These are phyloP conservation scores for Papilionanthe hybrid DNA, from an alignment of 116 monocot species.

Conservation along the genomic window DNA sequence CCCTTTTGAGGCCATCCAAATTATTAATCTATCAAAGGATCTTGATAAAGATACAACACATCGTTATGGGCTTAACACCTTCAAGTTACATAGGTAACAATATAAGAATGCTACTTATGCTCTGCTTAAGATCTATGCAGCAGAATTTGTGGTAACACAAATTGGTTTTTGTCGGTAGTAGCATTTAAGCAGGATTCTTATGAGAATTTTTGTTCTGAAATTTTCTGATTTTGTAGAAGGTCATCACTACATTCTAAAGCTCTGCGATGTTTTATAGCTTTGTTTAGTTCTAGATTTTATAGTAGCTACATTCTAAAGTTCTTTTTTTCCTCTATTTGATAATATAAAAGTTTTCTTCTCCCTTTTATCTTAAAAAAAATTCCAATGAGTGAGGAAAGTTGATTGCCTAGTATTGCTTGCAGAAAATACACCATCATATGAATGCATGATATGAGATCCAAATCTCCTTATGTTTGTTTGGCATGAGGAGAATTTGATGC, in stretches of 20 bases:
- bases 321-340: not conserved
- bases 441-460: not conserved
- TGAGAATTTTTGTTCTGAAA: no score
- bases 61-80: slow-evolving; percentile 30
- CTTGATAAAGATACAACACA: slow-evolving; percentile 27
- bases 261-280: no score
- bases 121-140: no score
- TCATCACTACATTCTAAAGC: no score
- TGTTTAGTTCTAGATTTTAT: no score
- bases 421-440: not conserved
- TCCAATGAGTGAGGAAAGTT: not conserved
- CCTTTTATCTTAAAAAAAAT: not conserved
- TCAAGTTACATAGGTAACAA: slow-evolving; percentile 20
- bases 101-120: no score
- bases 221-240: no score
- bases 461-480: not conserved
- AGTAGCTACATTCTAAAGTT: no score
- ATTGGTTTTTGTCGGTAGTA: no score
- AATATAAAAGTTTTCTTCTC: not conserved
- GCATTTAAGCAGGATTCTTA: no score
- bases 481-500: not conserved
- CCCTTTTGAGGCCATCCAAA: no score
- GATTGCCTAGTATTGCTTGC: not conserved
- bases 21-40: slow-evolving; percentile 23
- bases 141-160: no score